Base-by-base conservation (phyloP, 257 asterid species). In the Lavandula angustifolia region DNA sequence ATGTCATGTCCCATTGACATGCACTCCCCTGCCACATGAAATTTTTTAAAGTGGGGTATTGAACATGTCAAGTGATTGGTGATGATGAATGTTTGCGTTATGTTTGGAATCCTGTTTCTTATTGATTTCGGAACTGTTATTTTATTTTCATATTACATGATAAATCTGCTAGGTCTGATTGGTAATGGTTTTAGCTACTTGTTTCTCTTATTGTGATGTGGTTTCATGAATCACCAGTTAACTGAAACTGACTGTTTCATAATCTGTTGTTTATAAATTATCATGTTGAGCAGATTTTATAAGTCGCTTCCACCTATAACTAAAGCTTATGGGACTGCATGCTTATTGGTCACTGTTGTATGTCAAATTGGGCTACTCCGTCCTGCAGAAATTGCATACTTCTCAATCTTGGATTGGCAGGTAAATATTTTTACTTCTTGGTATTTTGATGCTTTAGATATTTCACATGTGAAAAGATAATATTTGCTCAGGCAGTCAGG, bases 291-390 rank as follows among this genome's bases (percentile, higher is more conserved):
- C 88, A 92, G 99, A 74, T 92, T 42, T 77, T 92, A 89, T 51
- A 74, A 86, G 46, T 87, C 96, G 48, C 97, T 92, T 81, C 99
- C 99, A 17, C 96, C 99, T 11, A 82, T 94, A 54, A 87, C 91
- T 80, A 90, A 83, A 87, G 87, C 86, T 48, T 94, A 82, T 76
- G 99, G 99, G 61, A 94, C 97, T 52, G 83, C 84, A 9, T 94
- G 97, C 83, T 79, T 94, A 34, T 14, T 73, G 51, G 64, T 67
- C 60, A 84, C 96, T 2, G 74, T 83, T 54, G 85, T 79, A 56
- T 76, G 71, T 56, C 94, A 85, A 66, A 8, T 89, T 68, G 96
- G 96, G 77, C 59, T 90, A 22, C 79, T 78, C 11, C 40, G 72
- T 53, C 95, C 86, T 47, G 72, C 0, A 9, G 63, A 65, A 29